phyloP scores from a whole-genome alignment of 345 rosid species.

The Moricandia arvensis region DNA sequence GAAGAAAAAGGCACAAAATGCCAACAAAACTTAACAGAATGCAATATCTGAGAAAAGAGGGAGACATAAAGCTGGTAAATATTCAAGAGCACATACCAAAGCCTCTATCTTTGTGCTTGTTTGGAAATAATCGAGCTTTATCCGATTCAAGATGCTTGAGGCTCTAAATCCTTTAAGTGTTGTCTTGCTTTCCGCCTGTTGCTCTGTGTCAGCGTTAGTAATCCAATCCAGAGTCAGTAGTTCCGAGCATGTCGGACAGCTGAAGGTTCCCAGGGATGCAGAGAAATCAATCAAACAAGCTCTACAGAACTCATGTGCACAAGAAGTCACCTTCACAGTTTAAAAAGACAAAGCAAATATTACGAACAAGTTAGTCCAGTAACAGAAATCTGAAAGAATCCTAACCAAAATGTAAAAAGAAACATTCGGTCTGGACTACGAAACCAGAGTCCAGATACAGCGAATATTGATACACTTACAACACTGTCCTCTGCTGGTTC shows the following conservation, averaged over 20 bases:
- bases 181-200: slow-evolving; percentile 47
- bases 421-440: no score
- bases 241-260: slow-evolving; percentile 80
- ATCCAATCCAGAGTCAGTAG: slow-evolving; percentile 74
- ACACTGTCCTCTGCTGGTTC: slow-evolving; percentile 79
- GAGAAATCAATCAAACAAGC: slow-evolving; percentile 77
- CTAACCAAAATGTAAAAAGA: not conserved
- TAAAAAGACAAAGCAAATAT: not conserved
- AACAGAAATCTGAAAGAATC: not conserved
- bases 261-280: slow-evolving; percentile 56
- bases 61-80: slow-evolving; percentile 4
- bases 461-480: slow-evolving; percentile 46
- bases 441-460: not conserved
- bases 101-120: slow-evolving; percentile 99
- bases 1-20: no score
- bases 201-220: slow-evolving; percentile 46
- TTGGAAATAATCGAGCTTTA: slow-evolving; percentile 74
- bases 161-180: slow-evolving; percentile 63
- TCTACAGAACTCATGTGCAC: slow-evolving; percentile 85
- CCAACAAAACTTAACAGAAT: not conserved
- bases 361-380: slow-evolving; percentile 4
- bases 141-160: slow-evolving; percentile 81
- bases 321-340: slow-evolving; percentile 70
- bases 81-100: slow-evolving; percentile 55
- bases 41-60: not conserved